Evolutionary conservation across 345 rosid genomes (phyloP), one percentile per base, ranked within the genome.

Genomic region (Crucihimalaya himalaica): DNA sequence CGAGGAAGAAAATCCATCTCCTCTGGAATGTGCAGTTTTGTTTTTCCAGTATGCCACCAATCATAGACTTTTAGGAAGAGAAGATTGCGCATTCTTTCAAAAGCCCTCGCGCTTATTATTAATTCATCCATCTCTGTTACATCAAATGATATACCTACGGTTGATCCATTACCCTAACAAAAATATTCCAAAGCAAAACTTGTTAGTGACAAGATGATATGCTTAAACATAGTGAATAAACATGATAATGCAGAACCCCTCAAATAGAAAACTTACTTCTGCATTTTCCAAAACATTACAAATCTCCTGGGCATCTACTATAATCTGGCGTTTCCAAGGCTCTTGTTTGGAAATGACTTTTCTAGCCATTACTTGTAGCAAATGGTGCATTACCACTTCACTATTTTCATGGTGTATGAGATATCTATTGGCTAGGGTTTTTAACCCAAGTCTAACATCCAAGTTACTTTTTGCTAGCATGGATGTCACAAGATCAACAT

Each of bases 321-420:
- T 16, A 18, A 79, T 45, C 23, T 73, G 77, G 0, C 62, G 61
- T 34, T 56, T 53, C 7, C 37, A 68, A 37, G 73, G 59, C 3
- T 48, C 46, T 70, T 74, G 62, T 45, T 25, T 28, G 0, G 23
- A 68, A 35, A 73, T 50, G 45, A 66, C 52, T 31, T 64, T 19
- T 50, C 52, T 4, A 16, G 79, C 79, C 81, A 81, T 54, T n/a
- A 54, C 31, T 52, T 60, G 70, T 12, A 76, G 55, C 64, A 73
- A 61, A 60, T 18, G 29, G 45, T 82, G 81, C 71, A 82, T 66
- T 54, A 28, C 20, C 20, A 28, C 37, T 28, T 1, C 1, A 7
- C 4, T 0, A 1, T 4, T 39, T 3, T 0, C 39, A 29, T 0
- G 1, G 2, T 54, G 21, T 54, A 54, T 29, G 21, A 54, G 60